A percentile compares a stretch with the other conserved stretches of the same genome.
Conservation (phyloP, 2,329 filamentous ascomycete species). For the Blastomyces emzantsi region DNA sequence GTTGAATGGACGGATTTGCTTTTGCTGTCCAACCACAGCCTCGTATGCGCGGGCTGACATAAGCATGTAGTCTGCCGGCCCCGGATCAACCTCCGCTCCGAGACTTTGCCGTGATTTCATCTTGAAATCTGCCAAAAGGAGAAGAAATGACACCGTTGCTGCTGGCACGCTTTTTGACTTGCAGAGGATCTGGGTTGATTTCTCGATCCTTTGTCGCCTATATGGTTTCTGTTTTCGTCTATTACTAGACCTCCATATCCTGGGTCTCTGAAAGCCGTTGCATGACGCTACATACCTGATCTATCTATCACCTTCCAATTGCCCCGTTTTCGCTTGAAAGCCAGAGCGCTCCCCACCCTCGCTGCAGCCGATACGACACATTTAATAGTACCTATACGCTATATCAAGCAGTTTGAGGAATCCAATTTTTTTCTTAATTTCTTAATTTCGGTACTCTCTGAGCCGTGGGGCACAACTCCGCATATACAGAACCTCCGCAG, state of each 20-base stretch:
- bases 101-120: neutral
- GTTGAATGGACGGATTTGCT: neutral
- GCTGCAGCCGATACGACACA: neutral
- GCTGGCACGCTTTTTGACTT: neutral
- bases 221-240: neutral
- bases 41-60: neutral
- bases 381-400: neutral
- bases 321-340: neutral
- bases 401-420: neutral
- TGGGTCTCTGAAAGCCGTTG: neutral
- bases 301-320: neutral
- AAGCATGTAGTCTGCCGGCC: neutral
- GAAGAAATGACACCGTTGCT: neutral
- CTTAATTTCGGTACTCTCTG: neutral
- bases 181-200: neutral
- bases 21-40: neutral
- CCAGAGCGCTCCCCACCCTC: neutral
- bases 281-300: neutral
- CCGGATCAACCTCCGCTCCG: neutral
- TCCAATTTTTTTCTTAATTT: neutral
- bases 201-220: neutral
- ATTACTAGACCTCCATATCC: neutral
- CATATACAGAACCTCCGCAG: neutral
- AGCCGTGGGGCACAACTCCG: neutral
- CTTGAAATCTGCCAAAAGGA: neutral